Evolutionary conservation across 768 basidiomycete genomes (phyloP), one percentile per base, ranked within the genome.

Genomic region (Strobilomyces dryophilus): DNA sequence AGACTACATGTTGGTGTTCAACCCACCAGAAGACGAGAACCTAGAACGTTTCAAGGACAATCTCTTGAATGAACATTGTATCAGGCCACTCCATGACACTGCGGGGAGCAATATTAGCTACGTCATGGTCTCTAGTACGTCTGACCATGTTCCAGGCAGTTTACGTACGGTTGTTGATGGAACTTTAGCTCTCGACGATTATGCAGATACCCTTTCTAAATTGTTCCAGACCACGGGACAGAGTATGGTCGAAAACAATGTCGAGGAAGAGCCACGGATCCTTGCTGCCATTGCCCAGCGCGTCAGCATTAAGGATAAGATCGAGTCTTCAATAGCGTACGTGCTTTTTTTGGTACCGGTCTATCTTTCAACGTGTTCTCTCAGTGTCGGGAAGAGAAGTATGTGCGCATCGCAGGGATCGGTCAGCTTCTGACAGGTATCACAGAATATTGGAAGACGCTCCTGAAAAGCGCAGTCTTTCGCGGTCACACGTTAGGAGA

Each of bases 211-310:
- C n/a, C 59, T 57, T 27, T 26, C 50, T 5, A 6, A 26, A 0
- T 50, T 60, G 31, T 18, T 56, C 44, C 43, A 17, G 5, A 47
- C 37, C 17, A 61, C 48, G 5, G 5, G 36, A 4, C 21, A 49
- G 26, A 44, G 11, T 15, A 61, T 61, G 59, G 24, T 17, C 5
- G 36, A 36, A 4, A 44, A 53, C 32, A 17, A 49, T 40, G 42
- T 50, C 14, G 43, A 53, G 17, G 59, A 61, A 45, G 59, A 45
- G 6, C 54, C 59, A 2, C 51, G 47, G 15, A 17, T 42, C n/a
- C 8, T 50, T n/a, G 59, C 59, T 5, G 15, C 45, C 24, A 60
- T 61, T 8, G 59, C 59, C 24, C 59, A 60, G 9, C 55, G 59
- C 5, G 36, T 61, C 34, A 53, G 49, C 4, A 47, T 61, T 12